A percentile compares a stretch with the other conserved stretches of the same genome.
Evolutionary conservation across 768 basidiomycete genomes (phyloP).

Genomic region (Boletus rex-veris): DNA sequence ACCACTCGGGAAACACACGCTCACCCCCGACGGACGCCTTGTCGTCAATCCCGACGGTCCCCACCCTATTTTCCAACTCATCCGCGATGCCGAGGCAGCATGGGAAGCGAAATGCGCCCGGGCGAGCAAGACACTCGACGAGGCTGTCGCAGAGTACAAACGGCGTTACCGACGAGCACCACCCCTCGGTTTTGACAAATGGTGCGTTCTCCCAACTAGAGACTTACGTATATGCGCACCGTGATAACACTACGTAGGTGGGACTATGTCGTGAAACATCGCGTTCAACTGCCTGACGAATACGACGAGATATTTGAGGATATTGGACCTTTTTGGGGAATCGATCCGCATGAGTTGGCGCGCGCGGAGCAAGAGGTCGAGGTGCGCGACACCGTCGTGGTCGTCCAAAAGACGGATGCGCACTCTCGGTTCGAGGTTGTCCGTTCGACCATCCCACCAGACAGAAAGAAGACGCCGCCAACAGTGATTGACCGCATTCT

Average conservation of each 20-base stretch:
- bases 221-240: too few species aligned
- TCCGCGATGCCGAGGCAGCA: constrained; percentile 32
- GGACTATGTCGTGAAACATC: constrained; percentile 38
- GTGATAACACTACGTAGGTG: constrained; percentile 29
- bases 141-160: constrained; percentile 39
- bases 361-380: constrained; percentile 22
- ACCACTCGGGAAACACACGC: constrained; percentile 17
- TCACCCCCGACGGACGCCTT: constrained; percentile 30
- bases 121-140: constrained; percentile 36
- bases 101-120: constrained; percentile 36
- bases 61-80: constrained; percentile 39
- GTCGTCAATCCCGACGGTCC: constrained; percentile 32
- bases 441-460: constrained; percentile 7
- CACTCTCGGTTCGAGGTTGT: constrained; percentile 12
- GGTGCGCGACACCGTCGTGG: constrained; percentile 7
- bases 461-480: neutral
- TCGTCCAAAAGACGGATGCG: constrained; percentile 22
- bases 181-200: constrained; percentile 42
- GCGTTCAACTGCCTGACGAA: constrained; percentile 43
- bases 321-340: constrained; percentile 36
- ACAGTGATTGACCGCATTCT: constrained; percentile 14
- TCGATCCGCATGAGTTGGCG: constrained; percentile 30
- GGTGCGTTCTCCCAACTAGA: constrained; percentile 23
- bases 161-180: constrained; percentile 34
- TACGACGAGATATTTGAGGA: constrained; percentile 44